Base-by-base conservation (phyloP, 2,329 filamentous ascomycete genomes). In the Diplodia scrobiculata region DNA sequence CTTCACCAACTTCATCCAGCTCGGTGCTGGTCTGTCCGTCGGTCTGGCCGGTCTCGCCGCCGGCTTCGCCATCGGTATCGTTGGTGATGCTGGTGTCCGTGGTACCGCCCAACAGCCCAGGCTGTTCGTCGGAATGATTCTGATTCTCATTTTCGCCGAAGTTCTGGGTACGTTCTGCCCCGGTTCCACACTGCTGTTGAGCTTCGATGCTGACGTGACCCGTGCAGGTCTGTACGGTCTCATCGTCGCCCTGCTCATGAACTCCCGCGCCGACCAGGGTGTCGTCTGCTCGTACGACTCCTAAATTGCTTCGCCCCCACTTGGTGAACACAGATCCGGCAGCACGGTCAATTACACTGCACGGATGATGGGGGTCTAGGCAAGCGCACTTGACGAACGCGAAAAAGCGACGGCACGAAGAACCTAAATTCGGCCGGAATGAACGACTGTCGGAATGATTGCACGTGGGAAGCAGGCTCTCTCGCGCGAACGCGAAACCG, bases 101-200 rank as follows among this genome's bases (percentile, higher is more conserved):
- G 91, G 91, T 83, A 92, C 89, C 71, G 90, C 91, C 67, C 90
- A 93, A 78, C 90, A 93, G 79, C 90, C 90, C 69, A 86, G 90
- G 78, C 86, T 96, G 72, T 97, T 96, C 82, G 92, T 97, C 78
- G 93, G 93, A 82, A 97, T 97, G 92, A 96, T 97, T 82, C 81
- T 97, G 79, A 97, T 97, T 84, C 91, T 97, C 83, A 97, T 97
- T 94, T 97, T 97, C 86, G 93, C 93, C 73, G 93, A 97, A 94
- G 93, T 97, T 73, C 83, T 97, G 89, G 93, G 92, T 95, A 84
- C 69, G 89, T 84, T 70, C 63, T 17, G 48, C 14, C 5, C 58
- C 5, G 11, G 1, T 32, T 9, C 29, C 29, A 32, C 10, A 7
- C 34, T n/a, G 2, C 11, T 19, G 36, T 29, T 36, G 58, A 10